Evolutionary conservation across 768 basidiomycete species (phyloP).

Genomic region (Tricholoma terreum): DNA sequence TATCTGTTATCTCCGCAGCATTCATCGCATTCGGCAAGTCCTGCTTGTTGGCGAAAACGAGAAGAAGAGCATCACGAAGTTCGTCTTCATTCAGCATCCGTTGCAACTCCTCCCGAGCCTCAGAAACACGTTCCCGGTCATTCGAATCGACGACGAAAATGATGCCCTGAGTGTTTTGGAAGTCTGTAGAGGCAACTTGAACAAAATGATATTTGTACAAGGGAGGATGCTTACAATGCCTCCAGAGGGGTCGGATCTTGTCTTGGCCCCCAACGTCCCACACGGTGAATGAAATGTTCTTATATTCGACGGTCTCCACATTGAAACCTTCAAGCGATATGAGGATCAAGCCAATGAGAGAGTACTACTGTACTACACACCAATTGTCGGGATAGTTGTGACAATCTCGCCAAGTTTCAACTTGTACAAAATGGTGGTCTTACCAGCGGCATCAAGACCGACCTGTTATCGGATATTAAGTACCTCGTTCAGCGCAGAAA

Average conservation of each 20-base stretch:
- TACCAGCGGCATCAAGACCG: conserved; percentile 98
- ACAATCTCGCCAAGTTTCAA: conserved; percentile 99
- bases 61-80: conserved; percentile 94
- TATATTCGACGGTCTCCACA: conserved; percentile 99
- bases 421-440: conserved; percentile 98
- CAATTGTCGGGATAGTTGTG: conserved; percentile 99
- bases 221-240: conserved; percentile 78
- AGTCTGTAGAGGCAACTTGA: conserved; percentile 59
- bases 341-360: conserved; percentile 16
- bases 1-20: conserved; percentile 98
- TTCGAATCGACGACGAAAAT: conserved; percentile 99
- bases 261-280: conserved; percentile 99
- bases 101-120: conserved; percentile 98
- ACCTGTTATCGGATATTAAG: conserved; percentile 51
- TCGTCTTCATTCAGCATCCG: conserved; percentile 99
- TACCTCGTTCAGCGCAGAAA: conserved; percentile 8
- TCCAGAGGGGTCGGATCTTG: conserved; percentile 99
- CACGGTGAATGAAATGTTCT: conserved; percentile 99
- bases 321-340: conserved; percentile 79
- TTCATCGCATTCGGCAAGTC: conserved; percentile 99
- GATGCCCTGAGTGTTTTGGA: conserved; percentile 99
- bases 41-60: conserved; percentile 99
- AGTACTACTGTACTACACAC: conserved; percentile 45
- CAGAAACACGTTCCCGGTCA: conserved; percentile 98
- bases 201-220: conserved; percentile 17